phyloP scores from a whole-genome alignment of 495 filamentous ascomycete genomes.

The Lophiotrema nucula region DNA sequence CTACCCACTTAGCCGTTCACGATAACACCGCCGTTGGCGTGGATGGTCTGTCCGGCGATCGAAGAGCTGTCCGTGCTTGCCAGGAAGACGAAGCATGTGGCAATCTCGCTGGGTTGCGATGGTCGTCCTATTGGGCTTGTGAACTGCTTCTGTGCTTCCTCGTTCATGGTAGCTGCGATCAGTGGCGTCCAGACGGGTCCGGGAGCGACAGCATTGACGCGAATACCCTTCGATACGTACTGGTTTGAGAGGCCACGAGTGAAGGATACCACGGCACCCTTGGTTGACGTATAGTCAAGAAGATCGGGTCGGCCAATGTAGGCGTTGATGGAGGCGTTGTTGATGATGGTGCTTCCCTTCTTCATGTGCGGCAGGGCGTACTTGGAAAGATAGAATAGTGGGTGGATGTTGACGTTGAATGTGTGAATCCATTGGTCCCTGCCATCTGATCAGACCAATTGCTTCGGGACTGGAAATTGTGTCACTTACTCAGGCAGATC shows the following conservation, averaged over 20 bases:
- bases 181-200: constrained; percentile 86
- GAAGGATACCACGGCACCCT: constrained; percentile 81
- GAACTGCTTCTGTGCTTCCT: constrained; percentile 69
- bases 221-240: constrained; percentile 67
- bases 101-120: constrained; percentile 75
- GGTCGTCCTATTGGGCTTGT: constrained; percentile 77
- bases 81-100: constrained; percentile 82
- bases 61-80: constrained; percentile 64
- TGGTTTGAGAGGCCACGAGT: constrained; percentile 78
- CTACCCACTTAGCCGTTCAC: constrained; percentile 36
- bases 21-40: constrained; percentile 32
- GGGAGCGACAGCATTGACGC: constrained; percentile 78
- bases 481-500: constrained; percentile 70
- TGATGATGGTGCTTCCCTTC: constrained; percentile 76
- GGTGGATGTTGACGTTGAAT: constrained; percentile 45
- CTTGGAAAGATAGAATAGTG: constrained; percentile 61
- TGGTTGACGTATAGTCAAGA: constrained; percentile 81
- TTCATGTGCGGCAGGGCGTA: constrained; percentile 75
- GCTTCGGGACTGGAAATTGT: too few relatives aligned
- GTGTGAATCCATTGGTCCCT: constrained; percentile 70
- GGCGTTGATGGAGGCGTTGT: constrained; percentile 77
- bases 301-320: constrained; percentile 81
- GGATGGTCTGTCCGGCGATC: constrained; percentile 33
- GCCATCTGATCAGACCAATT: too few relatives aligned
- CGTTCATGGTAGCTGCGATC: constrained; percentile 74